Percentiles rank a stretch among this genome's conserved stretches.
phyloP scores from a whole-genome alignment of 176 grass and related monocot genomes.

The Cymbopogon citratus region DNA sequence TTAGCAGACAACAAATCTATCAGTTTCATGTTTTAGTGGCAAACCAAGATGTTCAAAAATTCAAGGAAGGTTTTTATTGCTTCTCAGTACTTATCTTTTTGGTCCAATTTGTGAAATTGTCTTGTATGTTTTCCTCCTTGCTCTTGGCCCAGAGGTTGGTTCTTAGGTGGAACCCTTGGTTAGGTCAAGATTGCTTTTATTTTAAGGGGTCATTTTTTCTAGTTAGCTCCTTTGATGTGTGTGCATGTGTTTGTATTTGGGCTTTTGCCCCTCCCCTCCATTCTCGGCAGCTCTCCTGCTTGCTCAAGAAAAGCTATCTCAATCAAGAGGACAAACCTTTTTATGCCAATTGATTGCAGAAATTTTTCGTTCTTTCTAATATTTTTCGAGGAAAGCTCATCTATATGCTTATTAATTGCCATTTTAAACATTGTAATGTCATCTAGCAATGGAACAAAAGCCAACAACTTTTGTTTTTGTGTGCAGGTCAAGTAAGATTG shows the following conservation, averaged over 20 bases:
- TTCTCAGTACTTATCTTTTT: too few species aligned
- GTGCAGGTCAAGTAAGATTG: conserved; percentile 70
- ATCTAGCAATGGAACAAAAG: background rate
- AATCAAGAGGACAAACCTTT: background rate
- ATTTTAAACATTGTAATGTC: background rate
- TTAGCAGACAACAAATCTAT: background rate
- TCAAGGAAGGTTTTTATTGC: too few species aligned
- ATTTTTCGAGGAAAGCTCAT: background rate
- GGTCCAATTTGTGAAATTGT: too few species aligned
- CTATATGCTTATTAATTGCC: background rate
- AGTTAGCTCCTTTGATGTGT: background rate
- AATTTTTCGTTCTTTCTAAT: background rate
- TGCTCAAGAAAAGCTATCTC: background rate
- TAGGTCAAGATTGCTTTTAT: background rate
- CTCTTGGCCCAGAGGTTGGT: background rate
- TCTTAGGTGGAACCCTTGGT: background rate
- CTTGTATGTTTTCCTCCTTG: too few species aligned
- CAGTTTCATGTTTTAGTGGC: background rate
- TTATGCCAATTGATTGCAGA: background rate
- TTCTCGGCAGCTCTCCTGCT: background rate
- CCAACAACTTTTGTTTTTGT: background rate
- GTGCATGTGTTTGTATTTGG: background rate
- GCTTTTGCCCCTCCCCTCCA: background rate
- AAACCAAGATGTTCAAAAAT: background rate
- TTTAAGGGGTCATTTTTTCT: background rate